A percentile compares a stretch with the other conserved stretches of the same genome.
These are phyloP conservation scores for Saccharomyces mikatae DNA, from an alignment of 805 yeast species.

Conservation along the genomic window DNA sequence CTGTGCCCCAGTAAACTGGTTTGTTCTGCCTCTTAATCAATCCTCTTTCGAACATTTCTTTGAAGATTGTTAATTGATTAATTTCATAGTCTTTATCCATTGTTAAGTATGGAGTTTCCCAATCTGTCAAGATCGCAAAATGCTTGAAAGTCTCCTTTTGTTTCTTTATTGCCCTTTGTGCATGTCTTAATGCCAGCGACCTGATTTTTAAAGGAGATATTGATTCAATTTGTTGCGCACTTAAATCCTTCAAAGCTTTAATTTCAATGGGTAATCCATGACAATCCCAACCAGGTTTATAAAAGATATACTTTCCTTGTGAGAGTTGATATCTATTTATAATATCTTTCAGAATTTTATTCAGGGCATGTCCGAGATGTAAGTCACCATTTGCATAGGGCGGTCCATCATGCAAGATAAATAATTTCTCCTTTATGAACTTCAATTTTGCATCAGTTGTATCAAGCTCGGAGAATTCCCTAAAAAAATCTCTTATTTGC, in stretches of 20 bases:
- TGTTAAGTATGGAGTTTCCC: conserved; percentile 66
- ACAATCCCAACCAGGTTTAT: conserved; percentile 97
- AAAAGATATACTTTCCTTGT: conserved; percentile 54
- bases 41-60: conserved; percentile 52
- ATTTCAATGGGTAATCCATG: conserved; percentile 96
- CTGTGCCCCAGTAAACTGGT: conserved; percentile 97
- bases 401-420: conserved; percentile 90
- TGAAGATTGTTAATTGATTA: conserved; percentile 65
- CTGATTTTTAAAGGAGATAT: conserved; percentile 47
- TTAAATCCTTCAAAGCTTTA: conserved; percentile 56
- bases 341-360: conserved; percentile 83
- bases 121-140: conserved; percentile 80
- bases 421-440: conserved; percentile 35
- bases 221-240: conserved; percentile 28
- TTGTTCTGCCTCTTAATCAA: conserved; percentile 76
- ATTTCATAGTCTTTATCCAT: conserved; percentile 63
- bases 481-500: conserved; percentile 38
- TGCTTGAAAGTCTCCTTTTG: conserved; percentile 60
- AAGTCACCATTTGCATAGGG: conserved; percentile 96
- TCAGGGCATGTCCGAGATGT: conserved; percentile 87
- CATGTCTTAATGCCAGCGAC: conserved; percentile 58
- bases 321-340: conserved; percentile 63
- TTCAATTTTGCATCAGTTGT: conserved; percentile 16
- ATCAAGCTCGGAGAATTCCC: conserved; percentile 4
- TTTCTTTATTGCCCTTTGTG: conserved; percentile 50